Percentiles rank a stretch among this genome's conserved stretches.
Conservation (phyloP, 441 rosid genomes). For the Manihot esculenta region DNA sequence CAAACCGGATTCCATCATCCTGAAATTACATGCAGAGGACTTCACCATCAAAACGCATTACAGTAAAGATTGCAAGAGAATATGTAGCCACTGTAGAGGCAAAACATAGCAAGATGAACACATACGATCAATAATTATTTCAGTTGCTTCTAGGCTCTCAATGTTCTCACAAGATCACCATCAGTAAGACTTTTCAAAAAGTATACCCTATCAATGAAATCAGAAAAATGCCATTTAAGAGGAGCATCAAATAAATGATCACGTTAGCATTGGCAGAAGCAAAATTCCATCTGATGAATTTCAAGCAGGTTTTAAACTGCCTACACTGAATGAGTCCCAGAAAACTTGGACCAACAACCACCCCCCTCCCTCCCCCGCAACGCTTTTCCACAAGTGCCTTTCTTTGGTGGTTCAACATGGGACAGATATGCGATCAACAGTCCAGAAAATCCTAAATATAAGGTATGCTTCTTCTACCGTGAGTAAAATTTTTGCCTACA, state of each 20-base stretch:
- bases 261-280: background rate
- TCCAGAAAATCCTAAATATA: background rate
- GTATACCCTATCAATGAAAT: background rate
- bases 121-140: background rate
- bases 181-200: background rate
- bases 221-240: background rate
- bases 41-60: slow-evolving; percentile 2
- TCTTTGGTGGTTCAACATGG: background rate
- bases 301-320: no score
- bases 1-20: slow-evolving; percentile 98
- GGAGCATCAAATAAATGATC: background rate
- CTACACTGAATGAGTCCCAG: no score
- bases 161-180: no score
- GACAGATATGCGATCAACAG: background rate
- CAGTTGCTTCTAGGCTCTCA: no score
- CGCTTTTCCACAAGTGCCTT: no score
- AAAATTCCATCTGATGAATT: background rate
- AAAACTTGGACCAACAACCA: no score
- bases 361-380: no score
- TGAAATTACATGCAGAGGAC: slow-evolving; percentile 28
- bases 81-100: background rate
- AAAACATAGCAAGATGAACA: background rate
- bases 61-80: slow-evolving; percentile 11
- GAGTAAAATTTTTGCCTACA: background rate
- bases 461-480: background rate